Conservation (phyloP, 495 filamentous ascomycete species). For the Amphirosellinia nigrospora region DNA sequence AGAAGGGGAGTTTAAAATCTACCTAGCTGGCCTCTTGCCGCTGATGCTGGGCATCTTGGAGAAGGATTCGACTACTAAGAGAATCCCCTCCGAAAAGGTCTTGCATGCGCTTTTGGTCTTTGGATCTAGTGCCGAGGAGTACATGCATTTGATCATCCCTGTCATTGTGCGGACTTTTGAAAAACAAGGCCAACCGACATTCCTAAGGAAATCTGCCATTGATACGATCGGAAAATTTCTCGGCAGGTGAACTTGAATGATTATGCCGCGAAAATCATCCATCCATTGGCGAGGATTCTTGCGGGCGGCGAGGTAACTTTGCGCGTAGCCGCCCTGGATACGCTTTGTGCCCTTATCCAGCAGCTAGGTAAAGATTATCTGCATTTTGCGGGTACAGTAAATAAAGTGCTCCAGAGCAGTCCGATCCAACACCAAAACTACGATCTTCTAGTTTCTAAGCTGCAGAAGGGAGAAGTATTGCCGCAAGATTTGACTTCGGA, state of each 20-base stretch:
- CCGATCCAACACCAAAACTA: conserved; percentile 87
- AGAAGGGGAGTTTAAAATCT: conserved; percentile 96
- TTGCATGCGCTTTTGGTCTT: conserved; percentile 95
- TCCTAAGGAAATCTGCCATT: conserved; percentile 85
- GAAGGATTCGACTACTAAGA: conserved; percentile 72
- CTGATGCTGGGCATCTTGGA: conserved; percentile 94
- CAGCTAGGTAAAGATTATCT: conserved; percentile 95
- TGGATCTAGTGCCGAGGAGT: conserved; percentile 94
- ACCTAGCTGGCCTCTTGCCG: conserved; percentile 85
- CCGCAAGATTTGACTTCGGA: conserved; percentile 94
- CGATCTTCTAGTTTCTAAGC: conserved; percentile 84
- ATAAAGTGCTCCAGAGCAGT: conserved; percentile 72
- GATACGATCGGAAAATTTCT: conserved; percentile 93
- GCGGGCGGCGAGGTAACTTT: conserved; percentile 71
- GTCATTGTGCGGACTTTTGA: conserved; percentile 94
- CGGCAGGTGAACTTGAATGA: conserved; percentile 97
- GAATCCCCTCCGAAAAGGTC: conserved; percentile 83
- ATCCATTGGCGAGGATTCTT: conserved; percentile 83
- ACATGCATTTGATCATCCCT: conserved; percentile 98
- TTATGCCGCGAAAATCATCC: conserved; percentile 92
- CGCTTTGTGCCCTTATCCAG: conserved; percentile 91
- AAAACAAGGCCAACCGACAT: conserved; percentile 74
- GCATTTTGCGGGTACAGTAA: conserved; percentile 89
- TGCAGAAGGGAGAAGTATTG: conserved; percentile 91
- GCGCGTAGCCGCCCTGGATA: conserved; percentile 88